These are phyloP conservation scores for Suillus subaureus DNA, from an alignment of 768 basidiomycete genomes.

Conservation along the genomic window DNA sequence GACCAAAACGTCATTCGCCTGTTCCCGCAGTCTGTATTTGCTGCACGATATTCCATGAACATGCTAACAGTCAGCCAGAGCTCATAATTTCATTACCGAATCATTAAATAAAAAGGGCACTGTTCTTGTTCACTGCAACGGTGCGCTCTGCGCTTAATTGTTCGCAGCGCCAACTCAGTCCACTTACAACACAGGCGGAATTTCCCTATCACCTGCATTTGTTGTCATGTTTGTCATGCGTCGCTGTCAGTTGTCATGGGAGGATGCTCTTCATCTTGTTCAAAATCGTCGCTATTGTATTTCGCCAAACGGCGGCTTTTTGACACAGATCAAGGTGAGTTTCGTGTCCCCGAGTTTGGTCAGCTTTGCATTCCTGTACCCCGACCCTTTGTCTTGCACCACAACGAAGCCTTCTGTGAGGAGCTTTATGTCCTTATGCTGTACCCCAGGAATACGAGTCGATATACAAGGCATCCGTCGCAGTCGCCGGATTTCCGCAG, in stretches of 20 bases:
- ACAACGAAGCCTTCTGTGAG: background rate
- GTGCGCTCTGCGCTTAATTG: slow-evolving; percentile 39
- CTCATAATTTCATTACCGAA: slow-evolving; percentile 72
- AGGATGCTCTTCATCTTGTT: slow-evolving; percentile 85
- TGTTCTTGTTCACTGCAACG: slow-evolving; percentile 89
- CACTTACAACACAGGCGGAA: slow-evolving; percentile 59
- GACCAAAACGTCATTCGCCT: slow-evolving; percentile 93
- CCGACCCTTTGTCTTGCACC: background rate
- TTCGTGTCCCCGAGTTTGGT: background rate
- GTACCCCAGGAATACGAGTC: slow-evolving; percentile 84
- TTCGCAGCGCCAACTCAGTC: background rate
- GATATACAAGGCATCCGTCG: slow-evolving; percentile 80
- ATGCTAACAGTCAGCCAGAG: slow-evolving; percentile 43
- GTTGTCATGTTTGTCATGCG: slow-evolving; percentile 96
- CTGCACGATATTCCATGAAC: background rate
- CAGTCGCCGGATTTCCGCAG: slow-evolving; percentile 61
- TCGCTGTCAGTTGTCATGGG: slow-evolving; percentile 77
- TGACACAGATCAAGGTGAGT: slow-evolving; percentile 87
- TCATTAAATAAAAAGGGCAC: slow-evolving; percentile 63
- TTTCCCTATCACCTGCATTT: slow-evolving; percentile 84
- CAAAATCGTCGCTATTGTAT: slow-evolving; percentile 94
- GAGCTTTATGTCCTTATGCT: slow-evolving; percentile 9
- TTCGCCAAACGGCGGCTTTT: slow-evolving; percentile 88
- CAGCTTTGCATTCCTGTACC: background rate
- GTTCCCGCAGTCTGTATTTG: slow-evolving; percentile 71